These are phyloP conservation scores for Desmodesmus armatus DNA, from an alignment of 139 green algal species.

Conservation along the genomic window DNA sequence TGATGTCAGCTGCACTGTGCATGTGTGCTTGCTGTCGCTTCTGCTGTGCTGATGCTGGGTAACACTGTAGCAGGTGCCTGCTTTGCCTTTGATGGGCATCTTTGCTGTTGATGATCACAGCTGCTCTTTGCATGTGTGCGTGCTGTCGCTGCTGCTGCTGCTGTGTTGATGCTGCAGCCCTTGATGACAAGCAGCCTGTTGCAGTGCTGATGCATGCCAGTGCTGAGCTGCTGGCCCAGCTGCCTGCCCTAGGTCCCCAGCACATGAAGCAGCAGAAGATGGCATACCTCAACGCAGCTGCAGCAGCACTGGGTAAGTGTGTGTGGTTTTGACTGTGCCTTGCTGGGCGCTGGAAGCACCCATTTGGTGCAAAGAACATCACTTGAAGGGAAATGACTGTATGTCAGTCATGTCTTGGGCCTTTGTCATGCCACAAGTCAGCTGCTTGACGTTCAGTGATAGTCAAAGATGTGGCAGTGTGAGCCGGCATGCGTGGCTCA, in stretches of 20 bases:
- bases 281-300: constrained; percentile 11
- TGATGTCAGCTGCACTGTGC: too few relatives aligned
- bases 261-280: constrained; percentile 15
- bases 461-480: too few relatives aligned
- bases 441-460: too few relatives aligned
- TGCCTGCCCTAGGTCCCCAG: not conserved
- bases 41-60: not conserved
- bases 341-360: too few relatives aligned
- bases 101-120: not conserved
- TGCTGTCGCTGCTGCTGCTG: not conserved
- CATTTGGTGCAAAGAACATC: too few relatives aligned
- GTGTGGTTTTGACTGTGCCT: too few relatives aligned
- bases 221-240: not conserved
- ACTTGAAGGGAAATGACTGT: too few relatives aligned
- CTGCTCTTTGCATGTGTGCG: not conserved
- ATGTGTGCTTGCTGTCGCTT: not conserved
- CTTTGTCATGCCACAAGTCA: too few relatives aligned
- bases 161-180: not conserved
- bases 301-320: not conserved
- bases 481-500: too few relatives aligned
- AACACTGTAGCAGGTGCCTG: not conserved
- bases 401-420: too few relatives aligned
- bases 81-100: not conserved
- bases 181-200: not conserved
- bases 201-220: constrained; percentile 15